Base-by-base conservation (phyloP, 2,329 filamentous ascomycete genomes). In the Ceratocystis ficicola region DNA sequence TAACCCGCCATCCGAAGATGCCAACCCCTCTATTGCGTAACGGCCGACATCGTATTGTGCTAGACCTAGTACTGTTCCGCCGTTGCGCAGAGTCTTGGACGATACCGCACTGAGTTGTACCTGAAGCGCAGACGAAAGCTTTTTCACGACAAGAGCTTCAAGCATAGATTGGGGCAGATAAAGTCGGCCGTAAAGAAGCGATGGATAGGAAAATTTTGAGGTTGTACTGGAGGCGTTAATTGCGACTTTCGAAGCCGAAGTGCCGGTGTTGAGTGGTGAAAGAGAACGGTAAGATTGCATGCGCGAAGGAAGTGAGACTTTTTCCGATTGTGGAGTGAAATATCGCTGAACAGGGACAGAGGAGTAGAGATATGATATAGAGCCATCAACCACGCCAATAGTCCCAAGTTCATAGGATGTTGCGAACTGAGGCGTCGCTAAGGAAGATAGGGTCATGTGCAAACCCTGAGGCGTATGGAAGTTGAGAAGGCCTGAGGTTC, bases 311-410 rank as follows among this genome's bases (percentile, higher is more conserved):
- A 99, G 79, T 15, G 90, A 85, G 46, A 96, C 86, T 25, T 83
- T 78, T 61, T 86, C 85, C 71, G 90, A 95, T 75, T 85, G 83
- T 10, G 81, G 84, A 10, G 80, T 75, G 80, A 90, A 69, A 77
- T 83, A 77, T 63, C 86, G 80, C 48, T 80, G 77, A 66, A 97
- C 81, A 12, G 90, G 86, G 7, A 94, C 81, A 2, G 90, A 95
- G 62, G 91, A 95, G 78, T 95, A 97, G 65, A 99, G 84, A 76
- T 97, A 99, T 15, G 92, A 95, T 66, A 99, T 83, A n/a, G 91
- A 96, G 74, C 94, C 94, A 77, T 97, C 93, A 63, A 99, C 92
- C 44, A 95, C 82, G 68, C 93, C 94, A 17, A 95, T 83, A 52
- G 87, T 95, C 68, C 91, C 90, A 57, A 99, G 83, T 52, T 90